Base-by-base conservation (phyloP, 192 early-diverging fungal genomes). In the Entophlyctis luteolus region DNA sequence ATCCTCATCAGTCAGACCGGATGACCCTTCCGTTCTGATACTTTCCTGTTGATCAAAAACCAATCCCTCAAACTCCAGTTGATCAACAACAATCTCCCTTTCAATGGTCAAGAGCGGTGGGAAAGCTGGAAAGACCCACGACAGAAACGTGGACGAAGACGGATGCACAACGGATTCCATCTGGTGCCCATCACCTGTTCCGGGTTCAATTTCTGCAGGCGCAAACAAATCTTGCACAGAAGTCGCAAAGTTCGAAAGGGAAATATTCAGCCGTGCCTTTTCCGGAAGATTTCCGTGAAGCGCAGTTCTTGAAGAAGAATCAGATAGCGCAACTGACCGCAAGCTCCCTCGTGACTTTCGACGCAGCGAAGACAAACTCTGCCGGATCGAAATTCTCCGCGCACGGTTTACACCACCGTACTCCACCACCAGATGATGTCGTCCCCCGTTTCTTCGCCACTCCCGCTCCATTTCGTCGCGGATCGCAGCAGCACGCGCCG, bases 211-310 rank as follows among this genome's bases (percentile, higher is more conserved):
- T 39, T 66, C 63, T 18, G 52, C 35, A 4, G 63, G 63, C 1
- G 63, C 63, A 42, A 66, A 66, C 33, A 66, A 39, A 55, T 66
- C 63, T 29, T 66, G 63, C 18, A 66, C n/a, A 10, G 63, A 66
- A 1, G 63, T 23, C 28, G 18, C 28, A 4, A 66, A 55, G 8
- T 36, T 28, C 10, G 50, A 5, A 6, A 48, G 42, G 2, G 63
- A 66, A 14, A 66, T 14, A 33, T 33, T 66, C 35, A 66, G 10
- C 4, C 63, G 29, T 8, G 63, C 8, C n/a, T 52, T 52, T 38
- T 29, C 23, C 60, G 60, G 1, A 63, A 8, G 8, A n/a, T 10
- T 45, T 16, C 10, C 25, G 10, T 10, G 23, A 22, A 12, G 25
- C 39, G 39, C 8, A 12, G 39, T n/a, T 12, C 39, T 8, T 12